Evolutionary conservation across 2,329 filamentous ascomycete species (phyloP), one percentile per base, ranked within the genome.

Genomic region (Neurospora sp.): DNA sequence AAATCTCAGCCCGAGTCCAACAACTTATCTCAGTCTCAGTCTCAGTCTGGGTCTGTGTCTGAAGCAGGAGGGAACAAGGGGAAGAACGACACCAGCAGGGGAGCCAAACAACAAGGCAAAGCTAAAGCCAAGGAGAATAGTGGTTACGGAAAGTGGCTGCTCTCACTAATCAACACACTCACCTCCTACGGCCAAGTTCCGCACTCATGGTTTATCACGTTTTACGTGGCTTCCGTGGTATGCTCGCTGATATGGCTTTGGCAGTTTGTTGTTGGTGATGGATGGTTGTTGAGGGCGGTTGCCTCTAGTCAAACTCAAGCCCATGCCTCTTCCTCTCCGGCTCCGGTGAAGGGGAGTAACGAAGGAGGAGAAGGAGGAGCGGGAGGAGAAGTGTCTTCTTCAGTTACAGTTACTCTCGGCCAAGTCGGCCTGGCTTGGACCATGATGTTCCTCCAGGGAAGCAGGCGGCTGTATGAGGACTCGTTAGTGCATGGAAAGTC

Each of bases 181-280:
- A 80, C 82, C 4, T 79, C 81, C 1, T 72, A 80, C 65, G 80
- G 81, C 74, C 87, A 87, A 77, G 90, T 97, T 41, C 93, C 95
- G 28, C 96, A 98, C 81, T 86, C 86, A 72, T 98, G 92, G 89
- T 98, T 98, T 79, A 86, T 85, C 62, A 91, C 96, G 75, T 98
- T 97, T 81, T 98, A 99, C 79, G 77, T 91, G 68, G 78, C 89
- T 41, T 95, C 92, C 3, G 81, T 93, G 4, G 77, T 82, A 1
- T 89, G 87, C 71, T 94, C 92, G 0, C 76, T 88, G 4, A 91
- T 94, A 78, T 97, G 94, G 93, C 86, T 84, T 0, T 79, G 81
- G 74, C 90, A 94, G 78, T 86, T 91, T 69, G 73, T 86, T 33
- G 80, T 86, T 33, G 80, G 76, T 36, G 79, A 82, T 71, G 91